These are phyloP conservation scores for Phlegmacium glaucopus DNA, from an alignment of 768 basidiomycete genomes.

Conservation along the genomic window DNA sequence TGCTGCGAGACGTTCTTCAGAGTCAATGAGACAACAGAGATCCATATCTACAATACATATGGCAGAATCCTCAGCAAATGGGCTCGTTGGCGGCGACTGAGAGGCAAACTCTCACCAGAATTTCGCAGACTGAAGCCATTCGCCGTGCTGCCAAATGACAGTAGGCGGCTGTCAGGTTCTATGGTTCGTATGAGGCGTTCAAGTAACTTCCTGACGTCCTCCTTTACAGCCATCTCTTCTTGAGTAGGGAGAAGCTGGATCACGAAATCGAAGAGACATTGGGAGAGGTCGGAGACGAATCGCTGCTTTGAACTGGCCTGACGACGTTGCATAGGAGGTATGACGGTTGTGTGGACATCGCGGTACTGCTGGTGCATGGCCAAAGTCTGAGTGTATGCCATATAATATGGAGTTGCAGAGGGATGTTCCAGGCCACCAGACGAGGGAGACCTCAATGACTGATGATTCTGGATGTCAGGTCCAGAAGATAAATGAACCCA, in stretches of 20 bases:
- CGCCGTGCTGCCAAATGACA: conserved; percentile 95
- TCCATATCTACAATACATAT: conserved; percentile 79
- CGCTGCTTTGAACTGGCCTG: conserved; percentile 48
- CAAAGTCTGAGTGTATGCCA: conserved; percentile 41
- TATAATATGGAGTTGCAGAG: conserved; percentile 10
- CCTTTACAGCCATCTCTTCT: conserved; percentile 92
- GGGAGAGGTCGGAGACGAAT: conserved; percentile 79
- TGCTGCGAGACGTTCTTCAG: conserved; percentile 72
- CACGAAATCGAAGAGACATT: conserved; percentile 91
- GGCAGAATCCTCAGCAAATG: background rate
- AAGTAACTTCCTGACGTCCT: conserved; percentile 91
- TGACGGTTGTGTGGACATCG: conserved; percentile 25
- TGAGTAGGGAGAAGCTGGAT: conserved; percentile 86
- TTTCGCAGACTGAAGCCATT: conserved; percentile 97
- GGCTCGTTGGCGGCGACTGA: conserved; percentile 2
- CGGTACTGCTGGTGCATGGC: conserved; percentile 32
- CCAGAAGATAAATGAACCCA: conserved; percentile 25
- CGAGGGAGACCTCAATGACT: conserved; percentile 12
- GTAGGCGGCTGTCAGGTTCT: conserved; percentile 83
- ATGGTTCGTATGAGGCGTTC: conserved; percentile 95
- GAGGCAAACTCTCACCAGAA: conserved; percentile 56
- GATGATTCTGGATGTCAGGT: conserved; percentile 22
- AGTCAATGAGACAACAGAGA: conserved; percentile 93
- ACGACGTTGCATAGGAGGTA: conserved; percentile 34
- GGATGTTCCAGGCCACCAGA: conserved; percentile 22